These are phyloP conservation scores for Malus orientalis DNA, from an alignment of 306 rosid species.

Conservation along the genomic window DNA sequence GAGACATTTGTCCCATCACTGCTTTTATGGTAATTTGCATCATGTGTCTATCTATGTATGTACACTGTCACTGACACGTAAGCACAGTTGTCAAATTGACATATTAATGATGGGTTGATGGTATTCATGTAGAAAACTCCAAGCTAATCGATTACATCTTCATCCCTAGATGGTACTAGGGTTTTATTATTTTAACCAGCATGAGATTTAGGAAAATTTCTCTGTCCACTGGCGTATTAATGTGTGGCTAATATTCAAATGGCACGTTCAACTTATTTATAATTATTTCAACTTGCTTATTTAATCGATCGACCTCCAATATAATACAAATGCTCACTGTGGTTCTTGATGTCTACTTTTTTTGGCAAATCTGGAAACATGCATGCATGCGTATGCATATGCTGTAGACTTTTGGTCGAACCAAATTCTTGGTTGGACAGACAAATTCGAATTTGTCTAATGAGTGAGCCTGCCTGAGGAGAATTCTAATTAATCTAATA, in stretches of 20 bases:
- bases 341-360: background rate
- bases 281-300: background rate
- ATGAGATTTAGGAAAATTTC: background rate
- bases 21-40: too few species aligned
- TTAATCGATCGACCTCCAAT: background rate
- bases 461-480: background rate
- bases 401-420: background rate
- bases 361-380: too few species aligned
- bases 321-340: background rate
- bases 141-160: background rate
- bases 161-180: background rate
- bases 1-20: too few species aligned
- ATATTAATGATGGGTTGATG: background rate
- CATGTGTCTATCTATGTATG: too few species aligned
- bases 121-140: background rate
- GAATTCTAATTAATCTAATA: background rate
- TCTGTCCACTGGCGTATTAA: background rate
- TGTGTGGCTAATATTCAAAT: background rate
- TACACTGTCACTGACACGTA: background rate
- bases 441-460: background rate
- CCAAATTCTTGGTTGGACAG: background rate
- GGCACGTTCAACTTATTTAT: background rate
- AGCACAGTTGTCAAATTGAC: background rate
- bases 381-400: background rate
- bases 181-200: background rate